Percentiles rank a stretch among this genome's conserved stretches.
Evolutionary conservation across 768 basidiomycete species (phyloP).

Genomic region (Collybiopsis luxurians): DNA sequence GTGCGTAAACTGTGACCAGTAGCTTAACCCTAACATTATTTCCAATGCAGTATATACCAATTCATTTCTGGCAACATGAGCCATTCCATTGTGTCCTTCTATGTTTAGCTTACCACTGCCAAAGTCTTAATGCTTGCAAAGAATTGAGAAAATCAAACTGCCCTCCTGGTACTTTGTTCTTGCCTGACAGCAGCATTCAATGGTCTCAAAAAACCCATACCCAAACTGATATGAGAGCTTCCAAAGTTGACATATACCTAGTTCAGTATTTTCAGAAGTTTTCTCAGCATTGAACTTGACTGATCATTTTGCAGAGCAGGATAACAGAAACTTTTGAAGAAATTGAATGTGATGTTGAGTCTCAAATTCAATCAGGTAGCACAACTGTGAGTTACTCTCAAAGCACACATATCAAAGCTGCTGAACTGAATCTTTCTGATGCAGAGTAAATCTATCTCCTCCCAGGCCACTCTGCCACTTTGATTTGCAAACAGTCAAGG

Average conservation of each 20-base stretch:
- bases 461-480: too few species aligned
- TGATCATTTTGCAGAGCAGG: too few species aligned
- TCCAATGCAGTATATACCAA: neutral
- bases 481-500: too few species aligned
- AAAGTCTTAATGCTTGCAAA: constrained; percentile 3
- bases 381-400: neutral
- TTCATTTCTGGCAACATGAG: constrained; percentile 2
- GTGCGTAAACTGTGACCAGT: neutral
- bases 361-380: neutral
- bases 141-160: neutral
- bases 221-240: neutral
- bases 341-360: neutral
- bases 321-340: too few species aligned
- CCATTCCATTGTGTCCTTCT: neutral
- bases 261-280: too few species aligned
- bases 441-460: too few species aligned
- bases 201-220: neutral
- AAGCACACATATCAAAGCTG: neutral
- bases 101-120: neutral
- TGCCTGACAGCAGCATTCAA: neutral
- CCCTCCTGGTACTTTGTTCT: neutral
- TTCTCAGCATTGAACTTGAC: too few species aligned
- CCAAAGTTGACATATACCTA: neutral
- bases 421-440: too few species aligned
- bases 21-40: neutral